Base-by-base conservation (phyloP, 345 rosid species). In the Citrus australasica region DNA sequence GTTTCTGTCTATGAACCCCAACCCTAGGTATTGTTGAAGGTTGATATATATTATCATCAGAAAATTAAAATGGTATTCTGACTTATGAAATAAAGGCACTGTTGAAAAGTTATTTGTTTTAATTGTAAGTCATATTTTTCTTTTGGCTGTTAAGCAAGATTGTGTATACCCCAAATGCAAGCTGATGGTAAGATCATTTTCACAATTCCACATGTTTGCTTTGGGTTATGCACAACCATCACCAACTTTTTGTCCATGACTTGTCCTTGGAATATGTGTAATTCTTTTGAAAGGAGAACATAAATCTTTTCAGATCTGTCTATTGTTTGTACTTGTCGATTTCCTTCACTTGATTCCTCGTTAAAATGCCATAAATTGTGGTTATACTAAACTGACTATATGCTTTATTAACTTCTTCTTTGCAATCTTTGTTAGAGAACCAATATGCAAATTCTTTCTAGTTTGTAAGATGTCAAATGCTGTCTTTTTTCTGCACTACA, bases 1-100 rank as follows among this genome's bases (percentile, higher is more conserved):
- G 86, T 96, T 89, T 87, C 88, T 87, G 28, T 86, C 90, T 62
- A 96, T 94, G 99, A 90, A 90, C 81, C 99, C 99, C 10, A 90
- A 94, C 73, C 30, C 89, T 58, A 90, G 98, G 99, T 96, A 87
- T 55, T 59, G 5, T 69, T 63, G 69, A 77, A 33, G 74, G 42
- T 58, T 79, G 83, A 74, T n/a, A n/a, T 35, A 32, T 59, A 35
- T 27, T 72, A 64, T 59, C 11, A 55, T 21, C 32, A 32, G 37
- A 35, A 46, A 60, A 53, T 65, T 51, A 33, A 46, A 38, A 62
- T 42, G 51, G 24, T 79, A 28, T 30, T 74, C 30, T 79, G 33
- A 51, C 65, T 30, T 68, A 25, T n/a, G 40, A 53, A 65, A 27
- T 71, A 82, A 22, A 48, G 76, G 16, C 9, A 70, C 28, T 69